Base-by-base conservation (phyloP, 106 monocot genomes). In the Apostasia shenzhenica region DNA sequence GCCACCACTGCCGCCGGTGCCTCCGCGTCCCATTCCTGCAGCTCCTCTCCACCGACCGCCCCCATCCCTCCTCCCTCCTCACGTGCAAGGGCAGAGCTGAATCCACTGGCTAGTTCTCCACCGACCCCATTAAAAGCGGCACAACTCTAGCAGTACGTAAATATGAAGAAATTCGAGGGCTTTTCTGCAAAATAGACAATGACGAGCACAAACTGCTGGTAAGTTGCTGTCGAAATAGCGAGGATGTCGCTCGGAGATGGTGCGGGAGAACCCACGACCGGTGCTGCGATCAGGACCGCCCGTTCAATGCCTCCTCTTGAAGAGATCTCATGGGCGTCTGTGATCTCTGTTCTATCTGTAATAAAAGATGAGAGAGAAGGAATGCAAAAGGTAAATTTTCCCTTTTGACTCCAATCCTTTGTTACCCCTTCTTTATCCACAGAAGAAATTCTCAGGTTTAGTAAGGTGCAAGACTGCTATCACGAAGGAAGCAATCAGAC, bases 21-120 rank as follows among this genome's bases (percentile, higher is more conserved):
- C 14, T 37, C 71, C 61, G 84, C 78, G 43, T 85, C 85, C 80
- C 72, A 75, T 42, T 41, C 67, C 73, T 45, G 64, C 77, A 84
- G 8, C 69, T 89, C 92, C 14, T 86, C 92, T 14, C 78, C 92
- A 3, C 74, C 73, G 4, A 86, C 61, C 45, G 81, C 79, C 53
- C 88, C 95, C 93, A 89, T 93, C 48, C 26, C 68, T 69, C 70
- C 26, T 26, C 26, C 26, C 26, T 26, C 26, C 26, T 26, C 26
- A 26, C 26, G 26, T 26, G 26, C 26, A 26, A 26, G 26, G 26
- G 26, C 26, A 26, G 26, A 26, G 26, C 26, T 0, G 26, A 26
- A 26, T 26, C 26, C 26, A 26, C 26, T 26, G 26, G 26, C 26
- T 26, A 26, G 26, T 26, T 26, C 26, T 26, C 26, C 26, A 26